Evolutionary conservation across 2,329 filamentous ascomycete species (phyloP).

Genomic region (Fusarium burgessii): DNA sequence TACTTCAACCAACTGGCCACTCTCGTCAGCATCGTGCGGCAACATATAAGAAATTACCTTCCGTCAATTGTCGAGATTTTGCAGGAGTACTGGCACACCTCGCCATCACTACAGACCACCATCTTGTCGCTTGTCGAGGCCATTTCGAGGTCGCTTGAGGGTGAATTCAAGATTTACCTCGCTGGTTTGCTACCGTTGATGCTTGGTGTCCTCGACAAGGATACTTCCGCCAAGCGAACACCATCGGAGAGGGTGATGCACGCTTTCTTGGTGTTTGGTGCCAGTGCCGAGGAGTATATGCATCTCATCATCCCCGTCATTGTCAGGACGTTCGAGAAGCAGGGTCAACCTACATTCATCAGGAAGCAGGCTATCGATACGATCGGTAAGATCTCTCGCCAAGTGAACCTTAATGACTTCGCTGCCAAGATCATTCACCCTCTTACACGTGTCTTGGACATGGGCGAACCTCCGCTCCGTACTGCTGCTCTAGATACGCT

Average conservation of each 20-base stretch:
- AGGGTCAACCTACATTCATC: slow-evolving; percentile 81
- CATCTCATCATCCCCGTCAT: slow-evolving; percentile 97
- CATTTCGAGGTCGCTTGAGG: slow-evolving; percentile 91
- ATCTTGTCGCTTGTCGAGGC: slow-evolving; percentile 94
- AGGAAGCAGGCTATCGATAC: slow-evolving; percentile 93
- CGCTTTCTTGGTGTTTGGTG: slow-evolving; percentile 94
- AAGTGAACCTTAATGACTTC: slow-evolving; percentile 97
- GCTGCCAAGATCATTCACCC: slow-evolving; percentile 97
- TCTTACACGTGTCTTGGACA: slow-evolving; percentile 82
- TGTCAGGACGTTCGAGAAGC: slow-evolving; percentile 92
- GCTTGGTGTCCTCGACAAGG: slow-evolving; percentile 92
- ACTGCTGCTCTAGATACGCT: slow-evolving; percentile 91
- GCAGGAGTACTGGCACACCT: slow-evolving; percentile 89
- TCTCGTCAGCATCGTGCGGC: slow-evolving; percentile 92
- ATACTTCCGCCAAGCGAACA: slow-evolving; percentile 78
- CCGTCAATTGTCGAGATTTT: slow-evolving; percentile 88
- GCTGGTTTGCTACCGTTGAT: slow-evolving; percentile 90
- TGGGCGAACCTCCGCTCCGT: slow-evolving; percentile 78
- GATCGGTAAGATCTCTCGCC: slow-evolving; percentile 90
- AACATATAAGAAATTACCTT: slow-evolving; percentile 93
- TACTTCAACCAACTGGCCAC: slow-evolving; percentile 98
- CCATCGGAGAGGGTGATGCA: slow-evolving; percentile 93
- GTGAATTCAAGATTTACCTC: slow-evolving; percentile 97
- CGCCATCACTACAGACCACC: slow-evolving; percentile 85
- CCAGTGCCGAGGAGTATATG: slow-evolving; percentile 98